These are phyloP conservation scores for Cordyceps javanica DNA, from an alignment of 2,329 filamentous ascomycete genomes.

Conservation along the genomic window DNA sequence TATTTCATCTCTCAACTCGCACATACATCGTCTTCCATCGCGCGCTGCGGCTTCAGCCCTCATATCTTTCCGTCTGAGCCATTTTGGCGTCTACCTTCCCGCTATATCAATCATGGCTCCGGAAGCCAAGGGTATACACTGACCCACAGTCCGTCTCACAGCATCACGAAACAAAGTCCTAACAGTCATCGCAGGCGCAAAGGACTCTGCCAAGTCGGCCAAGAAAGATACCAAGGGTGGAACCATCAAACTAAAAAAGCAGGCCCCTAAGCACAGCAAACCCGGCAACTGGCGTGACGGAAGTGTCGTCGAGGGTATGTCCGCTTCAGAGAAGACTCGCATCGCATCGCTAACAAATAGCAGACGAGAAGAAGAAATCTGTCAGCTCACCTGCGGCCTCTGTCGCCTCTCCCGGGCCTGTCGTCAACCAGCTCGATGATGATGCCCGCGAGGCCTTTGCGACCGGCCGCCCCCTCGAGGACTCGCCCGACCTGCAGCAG, in stretches of 20 bases:
- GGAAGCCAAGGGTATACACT: constrained; percentile 12
- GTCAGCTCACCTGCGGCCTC: constrained; percentile 35
- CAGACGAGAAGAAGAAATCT: constrained; percentile 51
- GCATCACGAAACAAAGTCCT: background rate
- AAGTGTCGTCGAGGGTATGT: constrained; percentile 55
- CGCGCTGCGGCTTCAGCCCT: background rate
- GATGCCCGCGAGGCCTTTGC: constrained; percentile 71
- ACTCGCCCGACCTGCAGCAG: constrained; percentile 69
- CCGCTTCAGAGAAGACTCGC: background rate
- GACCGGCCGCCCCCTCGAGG: constrained; percentile 74
- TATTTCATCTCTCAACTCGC: background rate
- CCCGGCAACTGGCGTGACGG: constrained; percentile 67
- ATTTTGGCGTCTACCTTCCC: background rate
- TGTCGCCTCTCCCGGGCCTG: constrained; percentile 45
- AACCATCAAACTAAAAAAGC: constrained; percentile 57
- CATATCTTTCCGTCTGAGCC: background rate
- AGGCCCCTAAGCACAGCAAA: constrained; percentile 55
- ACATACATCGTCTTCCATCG: background rate
- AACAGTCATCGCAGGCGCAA: constrained; percentile 38
- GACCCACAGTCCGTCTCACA: background rate
- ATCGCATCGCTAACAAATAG: background rate
- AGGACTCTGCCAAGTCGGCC: constrained; percentile 54
- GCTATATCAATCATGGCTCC: constrained; percentile 9
- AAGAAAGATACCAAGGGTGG: constrained; percentile 48
- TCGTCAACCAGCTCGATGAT: constrained; percentile 67